Conservation (phyloP, 371 early-diverging fungal genomes). For the Nematocida ironsii region DNA sequence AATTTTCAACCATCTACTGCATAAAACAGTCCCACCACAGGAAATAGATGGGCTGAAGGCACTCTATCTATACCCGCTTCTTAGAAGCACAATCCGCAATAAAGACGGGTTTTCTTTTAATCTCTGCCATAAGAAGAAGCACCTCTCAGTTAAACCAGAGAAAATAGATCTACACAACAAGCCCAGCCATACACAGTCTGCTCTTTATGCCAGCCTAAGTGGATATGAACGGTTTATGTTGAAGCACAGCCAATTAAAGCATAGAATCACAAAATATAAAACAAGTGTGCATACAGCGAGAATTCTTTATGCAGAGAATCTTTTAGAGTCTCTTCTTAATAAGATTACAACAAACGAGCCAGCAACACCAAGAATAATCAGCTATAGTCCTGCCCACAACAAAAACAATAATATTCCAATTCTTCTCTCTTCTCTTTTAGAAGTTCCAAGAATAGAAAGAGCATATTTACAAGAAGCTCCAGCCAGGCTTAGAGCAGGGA, state of each 20-base stretch:
- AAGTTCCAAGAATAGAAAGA: slow-evolving; percentile 6
- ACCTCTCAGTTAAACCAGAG: not conserved
- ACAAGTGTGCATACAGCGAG: not conserved
- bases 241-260: not conserved
- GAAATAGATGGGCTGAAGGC: not conserved
- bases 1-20: not conserved
- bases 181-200: not conserved
- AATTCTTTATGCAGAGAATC: not conserved
- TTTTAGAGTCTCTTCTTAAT: not conserved
- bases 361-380: too few relatives aligned
- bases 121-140: not conserved
- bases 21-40: not conserved
- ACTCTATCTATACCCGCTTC: not conserved
- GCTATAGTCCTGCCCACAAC: not conserved
- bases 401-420: not conserved
- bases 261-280: not conserved
- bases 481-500: not conserved
- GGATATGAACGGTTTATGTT: not conserved
- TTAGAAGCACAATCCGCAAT: not conserved
- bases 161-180: not conserved
- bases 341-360: not conserved
- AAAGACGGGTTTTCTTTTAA: not conserved
- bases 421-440: not conserved
- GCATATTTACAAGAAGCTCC: not conserved
- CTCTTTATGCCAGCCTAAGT: not conserved